Evolutionary conservation across 148 eudicot species (phyloP), one percentile per base, ranked within the genome.

Genomic region (Limonium bicolor): DNA sequence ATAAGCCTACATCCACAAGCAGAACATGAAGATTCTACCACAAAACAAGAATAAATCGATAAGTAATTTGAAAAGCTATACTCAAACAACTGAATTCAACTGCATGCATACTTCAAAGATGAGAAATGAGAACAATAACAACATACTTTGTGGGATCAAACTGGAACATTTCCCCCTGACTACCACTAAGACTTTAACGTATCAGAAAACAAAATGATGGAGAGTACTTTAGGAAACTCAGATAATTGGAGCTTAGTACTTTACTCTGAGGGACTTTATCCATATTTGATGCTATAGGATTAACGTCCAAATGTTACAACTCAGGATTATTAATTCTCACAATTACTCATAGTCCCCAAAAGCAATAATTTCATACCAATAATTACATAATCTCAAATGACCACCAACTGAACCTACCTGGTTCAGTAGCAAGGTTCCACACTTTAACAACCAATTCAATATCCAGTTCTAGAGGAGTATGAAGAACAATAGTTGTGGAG

Each of bases 351-450:
- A n/a, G n/a, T n/a, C n/a, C n/a, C n/a, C n/a, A 4, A 7, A 40
- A 40, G 25, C 24, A 40, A 20, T 18, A 20, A 14, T 20, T 19
- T 40, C 20, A 20, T 20, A 19, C n/a, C 7, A 17, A 20, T 10
- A 9, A 20, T 13, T 18, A 8, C 44, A 6, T 3, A 40, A 40
- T 19, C 33, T 0, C 12, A 29, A 1, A 40, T 25, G 7, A 13
- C 6, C 6, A 35, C 13, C 0, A 35, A 2, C 17, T 23, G 8
- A 39, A 44, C 4, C 35, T 59, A 82, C 94, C 94, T 48, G 87
- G 94, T 57, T 82, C 86, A 11, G 94, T 78, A 57, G 87, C 86
- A 46, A 82, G 83, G 61, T 62, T 54, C 94, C 94, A 82, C 22
- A 82, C 77, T 55, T 82, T 86, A 60, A 28, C 55, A 20, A 82